These are phyloP conservation scores for Teratosphaeriaceae sp. DNA, from an alignment of 2,329 filamentous ascomycete species.

Conservation along the genomic window DNA sequence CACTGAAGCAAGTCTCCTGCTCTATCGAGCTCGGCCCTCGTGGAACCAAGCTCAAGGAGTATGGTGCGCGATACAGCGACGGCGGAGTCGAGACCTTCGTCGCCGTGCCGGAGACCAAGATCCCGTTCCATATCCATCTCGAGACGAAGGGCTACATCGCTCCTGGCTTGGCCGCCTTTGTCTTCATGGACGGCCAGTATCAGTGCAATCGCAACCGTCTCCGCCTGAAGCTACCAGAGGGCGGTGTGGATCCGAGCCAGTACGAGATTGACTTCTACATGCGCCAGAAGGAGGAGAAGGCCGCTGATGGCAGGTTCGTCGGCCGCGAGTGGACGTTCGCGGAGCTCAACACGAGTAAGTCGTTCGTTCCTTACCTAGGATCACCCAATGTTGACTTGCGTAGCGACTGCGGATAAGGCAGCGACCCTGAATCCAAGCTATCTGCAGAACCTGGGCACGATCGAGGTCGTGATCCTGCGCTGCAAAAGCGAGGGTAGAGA, in stretches of 20 bases:
- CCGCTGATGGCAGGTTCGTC: conserved; percentile 40
- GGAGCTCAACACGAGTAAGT: conserved; percentile 41
- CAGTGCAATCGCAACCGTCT: conserved; percentile 51
- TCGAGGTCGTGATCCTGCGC: conserved; percentile 43
- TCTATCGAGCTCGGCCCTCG: conserved; percentile 43
- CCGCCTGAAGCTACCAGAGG: conserved; percentile 31
- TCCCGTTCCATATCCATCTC: conserved; percentile 44
- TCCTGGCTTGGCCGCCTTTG: conserved; percentile 47
- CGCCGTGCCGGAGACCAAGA: conserved; percentile 40
- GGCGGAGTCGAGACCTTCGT: conserved; percentile 47
- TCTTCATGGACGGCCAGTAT: conserved; percentile 52
- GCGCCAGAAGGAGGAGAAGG: conserved; percentile 48
- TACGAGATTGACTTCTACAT: conserved; percentile 44
- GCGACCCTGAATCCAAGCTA: conserved; percentile 27
- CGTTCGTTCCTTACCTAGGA: too few relatives aligned
- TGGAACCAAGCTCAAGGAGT: conserved; percentile 42
- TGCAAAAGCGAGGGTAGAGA: conserved; percentile 28
- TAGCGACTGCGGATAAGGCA: conserved; percentile 34
- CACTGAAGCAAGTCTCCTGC: conserved; percentile 47
- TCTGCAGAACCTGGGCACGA: conserved; percentile 38
- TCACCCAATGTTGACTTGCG: too few relatives aligned
- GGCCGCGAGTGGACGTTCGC: conserved; percentile 50
- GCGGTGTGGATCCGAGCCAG: conserved; percentile 22
- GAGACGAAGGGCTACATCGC: conserved; percentile 46
- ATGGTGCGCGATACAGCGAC: conserved; percentile 45